A percentile compares a stretch with the other conserved stretches of the same genome.
These are phyloP conservation scores for Ophiostoma montium DNA, from an alignment of 2,329 filamentous ascomycete species.

Conservation along the genomic window DNA sequence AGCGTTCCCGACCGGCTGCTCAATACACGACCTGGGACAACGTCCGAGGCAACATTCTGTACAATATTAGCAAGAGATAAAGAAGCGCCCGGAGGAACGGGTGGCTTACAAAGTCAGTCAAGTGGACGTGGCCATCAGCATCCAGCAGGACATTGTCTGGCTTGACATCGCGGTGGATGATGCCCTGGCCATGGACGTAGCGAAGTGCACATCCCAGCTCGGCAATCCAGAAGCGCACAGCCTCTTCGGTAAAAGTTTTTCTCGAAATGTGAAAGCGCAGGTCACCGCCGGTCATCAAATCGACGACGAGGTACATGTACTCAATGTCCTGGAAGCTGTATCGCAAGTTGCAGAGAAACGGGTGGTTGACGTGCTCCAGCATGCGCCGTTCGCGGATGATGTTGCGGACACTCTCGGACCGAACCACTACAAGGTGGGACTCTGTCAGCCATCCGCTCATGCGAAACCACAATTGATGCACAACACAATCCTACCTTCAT, in stretches of 20 bases:
- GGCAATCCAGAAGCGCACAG: conserved; percentile 92
- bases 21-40: conserved; percentile 64
- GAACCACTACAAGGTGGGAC: conserved; percentile 52
- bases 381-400: conserved; percentile 95
- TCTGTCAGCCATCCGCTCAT: neutral
- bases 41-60: conserved; percentile 92
- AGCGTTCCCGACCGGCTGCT: conserved; percentile 95
- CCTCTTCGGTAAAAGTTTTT: conserved; percentile 96
- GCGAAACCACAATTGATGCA: no score
- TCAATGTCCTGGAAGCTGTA: conserved; percentile 99
- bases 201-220: conserved; percentile 82
- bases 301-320: conserved; percentile 97
- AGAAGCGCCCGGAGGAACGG: neutral
- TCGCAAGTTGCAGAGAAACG: conserved; percentile 93
- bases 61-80: neutral
- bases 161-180: conserved; percentile 84
- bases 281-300: conserved; percentile 96
- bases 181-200: conserved; percentile 74
- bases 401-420: conserved; percentile 93
- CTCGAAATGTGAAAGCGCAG: conserved; percentile 93
- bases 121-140: conserved; percentile 82
- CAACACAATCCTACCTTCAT: conserved; percentile 59
- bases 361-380: conserved; percentile 95
- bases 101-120: conserved; percentile 79
- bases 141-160: conserved; percentile 84